A percentile compares a stretch with the other conserved stretches of the same genome.
Evolutionary conservation across 805 yeast species (phyloP).

Genomic region (Lachancea fermentati): DNA sequence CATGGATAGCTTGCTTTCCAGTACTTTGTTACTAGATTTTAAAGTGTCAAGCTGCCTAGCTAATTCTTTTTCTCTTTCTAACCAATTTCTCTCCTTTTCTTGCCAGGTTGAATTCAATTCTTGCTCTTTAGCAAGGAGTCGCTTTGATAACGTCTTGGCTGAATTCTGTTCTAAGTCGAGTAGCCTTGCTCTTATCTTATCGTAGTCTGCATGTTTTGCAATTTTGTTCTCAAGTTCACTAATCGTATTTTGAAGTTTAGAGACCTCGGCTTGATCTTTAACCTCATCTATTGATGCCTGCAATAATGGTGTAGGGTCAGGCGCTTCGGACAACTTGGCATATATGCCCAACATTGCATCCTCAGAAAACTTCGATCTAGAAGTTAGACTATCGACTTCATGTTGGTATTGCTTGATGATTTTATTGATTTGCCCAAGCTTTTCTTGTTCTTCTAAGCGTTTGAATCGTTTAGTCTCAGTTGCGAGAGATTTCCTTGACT

Average conservation of each 20-base stretch:
- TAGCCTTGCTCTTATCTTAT: conserved; percentile 59
- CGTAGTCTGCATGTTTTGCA: conserved; percentile 69
- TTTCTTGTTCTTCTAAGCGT: conserved; percentile 61
- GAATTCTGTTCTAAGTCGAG: conserved; percentile 55
- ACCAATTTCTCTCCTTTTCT: conserved; percentile 71
- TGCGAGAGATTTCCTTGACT: conserved; percentile 72
- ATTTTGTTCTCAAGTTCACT: conserved; percentile 50
- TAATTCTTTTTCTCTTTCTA: conserved; percentile 47
- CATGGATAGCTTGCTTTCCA: conserved; percentile 62
- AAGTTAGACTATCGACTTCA: conserved; percentile 79
- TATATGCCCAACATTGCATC: conserved; percentile 68
- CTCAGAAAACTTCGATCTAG: conserved; percentile 71
- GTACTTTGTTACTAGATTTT: conserved; percentile 54
- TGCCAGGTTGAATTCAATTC: conserved; percentile 63
- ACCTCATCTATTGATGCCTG: conserved; percentile 65
- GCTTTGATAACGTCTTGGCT: conserved; percentile 47
- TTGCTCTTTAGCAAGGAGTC: conserved; percentile 64
- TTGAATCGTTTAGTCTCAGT: conserved; percentile 76
- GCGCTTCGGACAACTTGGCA: conserved; percentile 76
- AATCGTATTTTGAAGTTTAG: conserved; percentile 47
- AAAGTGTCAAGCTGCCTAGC: conserved; percentile 46
- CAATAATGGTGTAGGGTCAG: conserved; percentile 83
- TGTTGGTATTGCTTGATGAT: conserved; percentile 74
- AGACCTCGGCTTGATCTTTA: conserved; percentile 47
- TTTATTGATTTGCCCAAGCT: conserved; percentile 40